Base-by-base conservation (phyloP, 2,329 filamentous ascomycete genomes). In the Orbilia quercus region DNA sequence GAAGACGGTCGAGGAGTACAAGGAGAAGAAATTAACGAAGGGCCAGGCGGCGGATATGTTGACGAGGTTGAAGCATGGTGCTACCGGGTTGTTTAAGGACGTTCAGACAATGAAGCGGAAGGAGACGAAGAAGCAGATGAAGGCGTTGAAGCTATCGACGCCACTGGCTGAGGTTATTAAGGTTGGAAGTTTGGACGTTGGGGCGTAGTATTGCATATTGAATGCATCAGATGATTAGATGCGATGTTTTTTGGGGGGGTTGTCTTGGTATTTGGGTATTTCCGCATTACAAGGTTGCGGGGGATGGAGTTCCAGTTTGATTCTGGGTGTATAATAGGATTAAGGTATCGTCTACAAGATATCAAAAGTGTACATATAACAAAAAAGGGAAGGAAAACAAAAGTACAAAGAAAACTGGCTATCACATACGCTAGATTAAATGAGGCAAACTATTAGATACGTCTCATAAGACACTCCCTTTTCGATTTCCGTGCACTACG, bases 1-100 rank as follows among this genome's bases (percentile, higher is more conserved):
- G 0, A 81, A 82, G 0, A 84, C 88, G 25, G 77, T 96, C 67
- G 47, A 63, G 20, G 58, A 71, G 51, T 71, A 71, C 28, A 31
- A 16, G 18, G 50, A 71, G n/a, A 42, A 53, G 23, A 22, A 25
- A 14, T 12, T 74, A 16, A 92, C 86, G 12, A 95, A 93, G 78
- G 94, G 94, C 6, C 88, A 87, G 79, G 93, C 92, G 2, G 85
- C 85, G 2, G 93, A 97, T 79, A 93, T 96, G 90, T 96, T 98
- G 75, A 96, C 91, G 6, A 96, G 96, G 80, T 79, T 96, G 74
- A 94, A 90, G 80, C 90, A 95, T 79, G 94, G 94, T 0, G 91
- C 91, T 0, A 84, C 86, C 83, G 80, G 90, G 81, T 75, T 87
- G 82, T 82, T 92, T 85, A 79, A 82, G 83, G 23, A 83, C 78